Evolutionary conservation across 306 rosid genomes (phyloP).

Genomic region (Lablab purpureus): DNA sequence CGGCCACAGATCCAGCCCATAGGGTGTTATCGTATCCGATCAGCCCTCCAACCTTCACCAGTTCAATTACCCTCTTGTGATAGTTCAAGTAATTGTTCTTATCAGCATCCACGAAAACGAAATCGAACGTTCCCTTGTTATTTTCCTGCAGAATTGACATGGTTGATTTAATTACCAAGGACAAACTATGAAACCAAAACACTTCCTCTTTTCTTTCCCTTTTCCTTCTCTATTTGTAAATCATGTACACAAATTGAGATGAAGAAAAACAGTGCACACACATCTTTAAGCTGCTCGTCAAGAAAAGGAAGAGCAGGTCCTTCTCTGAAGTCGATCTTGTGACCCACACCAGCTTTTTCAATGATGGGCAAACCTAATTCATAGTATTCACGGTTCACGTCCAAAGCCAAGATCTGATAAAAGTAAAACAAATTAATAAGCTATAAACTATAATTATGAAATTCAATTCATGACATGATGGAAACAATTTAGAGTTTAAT

Average conservation of each 20-base stretch:
- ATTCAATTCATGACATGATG: neutral
- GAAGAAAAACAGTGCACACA: conserved; percentile 14
- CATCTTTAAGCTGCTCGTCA: conserved; percentile 70
- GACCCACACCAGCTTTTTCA: conserved; percentile 78
- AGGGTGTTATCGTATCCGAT: conserved; percentile 91
- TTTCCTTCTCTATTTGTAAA: neutral
- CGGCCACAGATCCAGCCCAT: conserved; percentile 85
- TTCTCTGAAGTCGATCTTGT: conserved; percentile 88
- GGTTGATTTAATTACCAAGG: neutral
- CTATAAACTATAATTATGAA: neutral
- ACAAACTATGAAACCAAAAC: neutral
- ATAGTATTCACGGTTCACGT: conserved; percentile 77
- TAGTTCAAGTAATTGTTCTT: conserved; percentile 89
- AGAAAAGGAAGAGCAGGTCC: conserved; percentile 91
- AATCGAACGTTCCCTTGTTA: conserved; percentile 68
- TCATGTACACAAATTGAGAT: neutral
- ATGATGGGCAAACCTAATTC: conserved; percentile 81
- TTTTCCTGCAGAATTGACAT: conserved; percentile 55
- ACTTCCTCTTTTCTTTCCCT: neutral
- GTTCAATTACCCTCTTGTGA: conserved; percentile 76
- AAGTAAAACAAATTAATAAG: neutral
- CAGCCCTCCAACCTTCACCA: conserved; percentile 82
- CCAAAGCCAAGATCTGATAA: conserved; percentile 87
- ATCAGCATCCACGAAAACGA: conserved; percentile 87
- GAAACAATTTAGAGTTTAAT: neutral